Conservation (phyloP, 2,329 filamentous ascomycete species). For the Sclerotinia nivalis region DNA sequence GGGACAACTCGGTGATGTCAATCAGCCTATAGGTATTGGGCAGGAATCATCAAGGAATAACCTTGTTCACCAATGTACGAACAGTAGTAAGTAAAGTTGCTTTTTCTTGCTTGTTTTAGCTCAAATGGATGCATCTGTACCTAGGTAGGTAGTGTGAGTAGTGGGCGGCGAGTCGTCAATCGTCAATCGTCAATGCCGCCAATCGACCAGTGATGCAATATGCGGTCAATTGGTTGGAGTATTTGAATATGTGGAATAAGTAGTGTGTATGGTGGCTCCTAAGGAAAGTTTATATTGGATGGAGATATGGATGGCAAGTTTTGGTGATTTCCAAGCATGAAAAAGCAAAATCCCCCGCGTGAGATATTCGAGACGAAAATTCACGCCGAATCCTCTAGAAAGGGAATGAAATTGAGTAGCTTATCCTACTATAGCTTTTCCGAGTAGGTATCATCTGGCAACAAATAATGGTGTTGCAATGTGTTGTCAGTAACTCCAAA, state of each 20-base stretch:
- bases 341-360: background rate
- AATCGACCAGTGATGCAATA: constrained; percentile 6
- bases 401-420: background rate
- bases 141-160: background rate
- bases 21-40: constrained; percentile 31
- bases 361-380: background rate
- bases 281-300: constrained; percentile 8
- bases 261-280: constrained; percentile 2
- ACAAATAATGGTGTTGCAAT: constrained; percentile 8
- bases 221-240: constrained; percentile 8
- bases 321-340: constrained; percentile 15
- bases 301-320: constrained; percentile 5
- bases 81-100: background rate
- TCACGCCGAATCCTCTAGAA: background rate
- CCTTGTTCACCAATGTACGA: constrained; percentile 22
- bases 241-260: background rate
- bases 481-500: constrained; percentile 16
- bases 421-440: constrained; percentile 9
- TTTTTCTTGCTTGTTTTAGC: constrained; percentile 12
- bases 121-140: background rate
- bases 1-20: constrained; percentile 1
- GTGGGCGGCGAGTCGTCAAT: constrained; percentile 16
- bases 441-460: background rate
- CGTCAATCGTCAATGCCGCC: constrained; percentile 6
- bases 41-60: constrained; percentile 34